These are phyloP conservation scores for Fusarium setosum DNA, from an alignment of 2,329 filamentous ascomycete genomes.

Conservation along the genomic window DNA sequence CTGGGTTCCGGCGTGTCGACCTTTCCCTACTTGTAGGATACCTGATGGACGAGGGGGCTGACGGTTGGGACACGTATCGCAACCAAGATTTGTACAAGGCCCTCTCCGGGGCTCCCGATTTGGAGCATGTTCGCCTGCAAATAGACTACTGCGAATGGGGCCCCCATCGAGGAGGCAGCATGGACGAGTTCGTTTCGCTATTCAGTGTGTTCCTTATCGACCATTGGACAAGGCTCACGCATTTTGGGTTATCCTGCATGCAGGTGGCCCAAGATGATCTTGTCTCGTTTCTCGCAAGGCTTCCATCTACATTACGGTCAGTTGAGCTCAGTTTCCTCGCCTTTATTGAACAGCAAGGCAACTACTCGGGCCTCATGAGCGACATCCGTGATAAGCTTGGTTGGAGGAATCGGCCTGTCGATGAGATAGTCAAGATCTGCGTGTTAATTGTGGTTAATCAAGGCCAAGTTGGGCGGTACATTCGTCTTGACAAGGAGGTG, in stretches of 20 bases:
- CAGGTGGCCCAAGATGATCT: not conserved
- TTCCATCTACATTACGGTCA: not conserved
- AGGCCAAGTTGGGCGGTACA: not conserved
- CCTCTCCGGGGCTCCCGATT: not conserved
- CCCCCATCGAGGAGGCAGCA: not conserved
- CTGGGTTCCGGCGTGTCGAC: not conserved
- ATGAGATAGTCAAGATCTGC: not conserved
- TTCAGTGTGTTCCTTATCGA: slow-evolving; percentile 1
- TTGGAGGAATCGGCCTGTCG: not conserved
- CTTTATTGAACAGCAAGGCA: not conserved
- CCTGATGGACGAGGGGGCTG: not conserved
- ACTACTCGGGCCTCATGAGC: not conserved
- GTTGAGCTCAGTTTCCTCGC: slow-evolving; percentile 11
- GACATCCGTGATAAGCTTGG: slow-evolving; percentile 11
- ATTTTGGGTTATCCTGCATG: slow-evolving; percentile 8
- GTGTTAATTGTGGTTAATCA: not conserved
- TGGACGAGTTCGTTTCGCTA: not conserved
- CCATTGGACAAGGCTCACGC: not conserved
- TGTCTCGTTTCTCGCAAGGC: not conserved
- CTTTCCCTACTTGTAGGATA: not conserved
- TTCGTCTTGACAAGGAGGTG: slow-evolving; percentile 8
- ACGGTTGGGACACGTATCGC: not conserved
- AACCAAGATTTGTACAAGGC: not conserved
- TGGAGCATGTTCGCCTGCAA: not conserved
- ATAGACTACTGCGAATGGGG: not conserved